phyloP scores from a whole-genome alignment of 805 yeast genomes.

The Isabelozyma heimii region DNA sequence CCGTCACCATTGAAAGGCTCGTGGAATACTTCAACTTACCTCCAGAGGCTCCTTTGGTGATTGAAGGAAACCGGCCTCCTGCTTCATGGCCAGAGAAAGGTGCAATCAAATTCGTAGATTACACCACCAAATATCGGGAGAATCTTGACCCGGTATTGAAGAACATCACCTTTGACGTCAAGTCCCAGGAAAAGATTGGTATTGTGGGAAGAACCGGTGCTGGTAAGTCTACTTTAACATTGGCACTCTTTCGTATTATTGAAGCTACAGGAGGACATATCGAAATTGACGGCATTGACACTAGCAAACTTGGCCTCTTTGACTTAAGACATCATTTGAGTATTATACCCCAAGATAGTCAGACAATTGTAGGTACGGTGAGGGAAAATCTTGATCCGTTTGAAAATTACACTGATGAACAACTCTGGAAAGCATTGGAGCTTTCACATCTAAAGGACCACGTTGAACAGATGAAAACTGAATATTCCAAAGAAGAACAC shows the following conservation, averaged over 20 bases:
- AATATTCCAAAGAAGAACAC: conserved; percentile 5
- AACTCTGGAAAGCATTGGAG: conserved; percentile 24
- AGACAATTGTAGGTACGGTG: conserved; percentile 22
- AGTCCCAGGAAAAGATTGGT: conserved; percentile 23
- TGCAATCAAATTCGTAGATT: conserved; percentile 18
- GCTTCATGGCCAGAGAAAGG: conserved; percentile 21
- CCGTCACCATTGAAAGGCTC: conserved; percentile 24
- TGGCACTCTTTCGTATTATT: conserved; percentile 26
- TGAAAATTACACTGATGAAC: conserved; percentile 16
- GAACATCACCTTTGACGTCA: conserved; percentile 18
- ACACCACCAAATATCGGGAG: conserved; percentile 21
- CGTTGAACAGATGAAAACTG: conserved; percentile 19
- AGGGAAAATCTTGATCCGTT: conserved; percentile 27
- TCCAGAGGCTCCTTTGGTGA: conserved; percentile 12
- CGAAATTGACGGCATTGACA: conserved; percentile 20
- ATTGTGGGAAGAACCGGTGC: conserved; percentile 32
- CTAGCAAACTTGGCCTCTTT: conserved; percentile 20
- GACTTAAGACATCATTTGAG: conserved; percentile 25
- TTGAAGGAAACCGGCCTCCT: conserved; percentile 10
- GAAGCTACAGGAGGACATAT: conserved; percentile 24
- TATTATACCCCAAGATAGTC: conserved; percentile 28
- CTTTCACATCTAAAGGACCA: conserved; percentile 24
- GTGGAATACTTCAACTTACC: conserved; percentile 21
- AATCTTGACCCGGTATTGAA: conserved; percentile 24
- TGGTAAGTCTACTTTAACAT: conserved; percentile 25